A percentile compares a stretch with the other conserved stretches of the same genome.
These are phyloP conservation scores for Colletotrichum incanum DNA, from an alignment of 2,329 filamentous ascomycete genomes.

Conservation along the genomic window DNA sequence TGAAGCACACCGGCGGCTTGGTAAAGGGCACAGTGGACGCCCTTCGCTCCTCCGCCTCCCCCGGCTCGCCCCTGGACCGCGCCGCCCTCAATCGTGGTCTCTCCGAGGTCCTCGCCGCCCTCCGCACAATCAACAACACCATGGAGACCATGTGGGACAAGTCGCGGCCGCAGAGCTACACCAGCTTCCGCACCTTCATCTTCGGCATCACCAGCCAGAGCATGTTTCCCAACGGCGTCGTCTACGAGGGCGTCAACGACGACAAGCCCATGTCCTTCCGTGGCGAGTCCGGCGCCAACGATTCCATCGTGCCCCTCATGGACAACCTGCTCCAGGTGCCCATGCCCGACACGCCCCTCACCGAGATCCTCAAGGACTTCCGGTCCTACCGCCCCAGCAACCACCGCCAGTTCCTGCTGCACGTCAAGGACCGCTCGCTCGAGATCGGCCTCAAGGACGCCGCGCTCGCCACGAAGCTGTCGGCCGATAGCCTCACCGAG, in stretches of 20 bases:
- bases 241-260: conserved; percentile 88
- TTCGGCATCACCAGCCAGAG: conserved; percentile 94
- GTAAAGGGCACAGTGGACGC: conserved; percentile 80
- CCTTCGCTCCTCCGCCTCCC: conserved; percentile 58
- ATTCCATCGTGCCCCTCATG: conserved; percentile 92
- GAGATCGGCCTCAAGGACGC: conserved; percentile 72
- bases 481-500: conserved; percentile 44
- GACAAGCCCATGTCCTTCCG: conserved; percentile 83
- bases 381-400: conserved; percentile 90
- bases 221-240: conserved; percentile 94
- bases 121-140: conserved; percentile 80
- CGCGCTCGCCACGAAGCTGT: conserved; percentile 58
- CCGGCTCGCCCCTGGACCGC: conserved; percentile 42
- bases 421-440: conserved; percentile 70
- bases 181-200: conserved; percentile 95
- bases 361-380: conserved; percentile 90
- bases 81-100: conserved; percentile 75
- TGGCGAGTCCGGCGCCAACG: conserved; percentile 94
- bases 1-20: conserved; percentile 84
- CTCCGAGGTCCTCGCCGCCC: conserved; percentile 71
- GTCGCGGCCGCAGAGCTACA: conserved; percentile 87
- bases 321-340: conserved; percentile 89
- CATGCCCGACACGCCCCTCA: conserved; percentile 92
- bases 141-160: conserved; percentile 96
- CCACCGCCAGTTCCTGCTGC: conserved; percentile 87